Evolutionary conservation across 1,284 basidiomycete genomes (phyloP).

Genomic region (Sanghuangporus baumii): DNA sequence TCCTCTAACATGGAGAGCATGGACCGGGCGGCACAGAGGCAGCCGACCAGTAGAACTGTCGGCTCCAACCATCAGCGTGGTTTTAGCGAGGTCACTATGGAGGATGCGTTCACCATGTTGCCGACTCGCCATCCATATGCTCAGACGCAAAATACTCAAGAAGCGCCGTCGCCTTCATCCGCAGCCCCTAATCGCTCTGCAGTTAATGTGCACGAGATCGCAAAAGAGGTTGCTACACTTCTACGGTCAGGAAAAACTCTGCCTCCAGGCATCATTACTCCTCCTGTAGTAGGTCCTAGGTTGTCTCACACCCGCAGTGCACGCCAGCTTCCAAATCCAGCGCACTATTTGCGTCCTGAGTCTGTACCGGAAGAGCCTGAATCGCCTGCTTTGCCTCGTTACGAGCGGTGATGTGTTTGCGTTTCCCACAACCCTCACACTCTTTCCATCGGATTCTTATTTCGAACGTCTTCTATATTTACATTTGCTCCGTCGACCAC

Average conservation of each 20-base stretch:
- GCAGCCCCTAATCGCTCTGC: neutral
- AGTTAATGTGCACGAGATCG: constrained; percentile 11
- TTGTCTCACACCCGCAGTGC: neutral
- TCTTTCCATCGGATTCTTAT: neutral
- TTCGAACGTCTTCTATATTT: neutral
- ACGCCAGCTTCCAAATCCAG: neutral
- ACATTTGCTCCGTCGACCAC: neutral
- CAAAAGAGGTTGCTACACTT: constrained; percentile 15
- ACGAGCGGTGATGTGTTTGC: neutral
- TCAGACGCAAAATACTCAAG: neutral
- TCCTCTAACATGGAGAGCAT: neutral
- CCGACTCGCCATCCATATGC: neutral
- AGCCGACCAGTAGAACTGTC: neutral
- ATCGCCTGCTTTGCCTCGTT: neutral
- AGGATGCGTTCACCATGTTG: neutral
- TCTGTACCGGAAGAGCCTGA: neutral
- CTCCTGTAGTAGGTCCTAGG: neutral
- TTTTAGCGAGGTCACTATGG: neutral
- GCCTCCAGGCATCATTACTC: neutral
- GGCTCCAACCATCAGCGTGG: neutral
- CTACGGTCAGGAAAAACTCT: neutral
- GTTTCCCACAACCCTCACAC: neutral
- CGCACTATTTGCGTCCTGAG: neutral
- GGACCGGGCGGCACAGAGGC: neutral
- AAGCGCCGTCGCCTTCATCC: neutral